These are phyloP conservation scores for Lachancea dasiensis DNA, from an alignment of 805 yeast genomes.

Conservation along the genomic window DNA sequence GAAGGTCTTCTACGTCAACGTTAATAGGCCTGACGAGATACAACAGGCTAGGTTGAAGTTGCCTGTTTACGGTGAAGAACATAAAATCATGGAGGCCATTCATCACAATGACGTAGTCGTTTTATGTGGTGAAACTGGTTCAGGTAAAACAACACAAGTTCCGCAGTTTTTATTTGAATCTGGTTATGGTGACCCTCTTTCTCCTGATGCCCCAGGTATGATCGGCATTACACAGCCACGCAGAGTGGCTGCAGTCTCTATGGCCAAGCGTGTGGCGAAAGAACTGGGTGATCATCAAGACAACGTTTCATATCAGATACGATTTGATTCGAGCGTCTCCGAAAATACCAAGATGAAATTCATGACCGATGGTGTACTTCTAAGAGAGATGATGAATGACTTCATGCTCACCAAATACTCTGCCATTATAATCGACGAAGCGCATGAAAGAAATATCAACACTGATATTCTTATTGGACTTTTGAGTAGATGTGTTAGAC, in stretches of 20 bases:
- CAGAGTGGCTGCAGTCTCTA: slow-evolving; percentile 89
- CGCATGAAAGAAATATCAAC: slow-evolving; percentile 93
- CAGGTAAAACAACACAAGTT: slow-evolving; percentile 97
- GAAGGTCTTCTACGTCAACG: slow-evolving; percentile 61
- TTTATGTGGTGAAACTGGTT: slow-evolving; percentile 96
- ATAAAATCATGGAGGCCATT: slow-evolving; percentile 89
- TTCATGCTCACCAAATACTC: slow-evolving; percentile 78
- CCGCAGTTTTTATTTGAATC: slow-evolving; percentile 94
- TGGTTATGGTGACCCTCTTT: slow-evolving; percentile 65
- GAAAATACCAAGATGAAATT: slow-evolving; percentile 70
- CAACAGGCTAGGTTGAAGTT: slow-evolving; percentile 63
- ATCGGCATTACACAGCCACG: slow-evolving; percentile 95
- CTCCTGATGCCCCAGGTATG: slow-evolving; percentile 76
- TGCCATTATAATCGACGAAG: slow-evolving; percentile 88
- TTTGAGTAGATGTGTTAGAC: slow-evolving; percentile 75
- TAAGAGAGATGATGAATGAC: slow-evolving; percentile 90
- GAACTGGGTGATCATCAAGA: slow-evolving; percentile 70
- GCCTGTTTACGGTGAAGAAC: slow-evolving; percentile 91
- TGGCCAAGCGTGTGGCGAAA: slow-evolving; percentile 73
- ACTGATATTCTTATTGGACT: slow-evolving; percentile 95
- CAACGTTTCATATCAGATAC: slow-evolving; percentile 72
- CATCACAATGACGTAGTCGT: slow-evolving; percentile 87
- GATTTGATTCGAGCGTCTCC: slow-evolving; percentile 67
- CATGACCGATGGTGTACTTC: slow-evolving; percentile 91
- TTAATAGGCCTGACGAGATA: slow-evolving; percentile 58